phyloP scores from a whole-genome alignment of 148 eudicot species.

The Vaccinium vitisidaea region DNA sequence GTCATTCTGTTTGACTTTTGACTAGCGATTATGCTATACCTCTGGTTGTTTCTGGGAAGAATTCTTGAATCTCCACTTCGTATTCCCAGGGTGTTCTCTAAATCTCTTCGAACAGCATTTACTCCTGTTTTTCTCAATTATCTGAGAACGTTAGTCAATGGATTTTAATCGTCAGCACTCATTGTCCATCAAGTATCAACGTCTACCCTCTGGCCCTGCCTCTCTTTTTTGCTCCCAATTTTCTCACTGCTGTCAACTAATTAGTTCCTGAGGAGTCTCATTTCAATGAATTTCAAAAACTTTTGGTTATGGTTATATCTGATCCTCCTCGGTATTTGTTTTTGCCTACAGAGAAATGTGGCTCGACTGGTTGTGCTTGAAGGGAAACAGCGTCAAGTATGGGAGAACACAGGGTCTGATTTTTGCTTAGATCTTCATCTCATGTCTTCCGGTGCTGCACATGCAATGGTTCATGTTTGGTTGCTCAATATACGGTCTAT shows the following conservation, averaged over 20 bases:
- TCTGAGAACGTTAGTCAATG: background rate
- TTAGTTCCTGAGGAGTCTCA: background rate
- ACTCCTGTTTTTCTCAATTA: background rate
- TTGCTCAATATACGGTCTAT: slow-evolving; percentile 60
- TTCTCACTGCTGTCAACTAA: background rate
- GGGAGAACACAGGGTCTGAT: slow-evolving; percentile 82
- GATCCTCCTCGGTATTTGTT: background rate
- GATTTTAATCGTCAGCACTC: background rate
- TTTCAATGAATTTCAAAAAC: background rate
- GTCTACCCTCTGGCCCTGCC: background rate
- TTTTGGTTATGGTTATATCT: background rate
- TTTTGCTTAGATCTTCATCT: slow-evolving; percentile 53
- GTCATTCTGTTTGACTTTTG: background rate
- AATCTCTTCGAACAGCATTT: background rate
- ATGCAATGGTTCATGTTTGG: slow-evolving; percentile 98
- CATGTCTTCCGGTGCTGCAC: slow-evolving; percentile 91
- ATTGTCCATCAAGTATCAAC: background rate
- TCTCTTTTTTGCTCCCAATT: background rate
- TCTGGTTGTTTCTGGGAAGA: background rate
- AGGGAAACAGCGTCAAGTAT: slow-evolving; percentile 81
- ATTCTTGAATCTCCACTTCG: background rate
- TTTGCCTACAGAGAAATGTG: slow-evolving; percentile 60
- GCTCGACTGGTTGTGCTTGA: slow-evolving; percentile 90
- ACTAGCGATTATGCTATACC: background rate
- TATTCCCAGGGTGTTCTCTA: background rate